phyloP scores from a whole-genome alignment of 805 yeast genomes.

The Kazachstania taianensis region DNA sequence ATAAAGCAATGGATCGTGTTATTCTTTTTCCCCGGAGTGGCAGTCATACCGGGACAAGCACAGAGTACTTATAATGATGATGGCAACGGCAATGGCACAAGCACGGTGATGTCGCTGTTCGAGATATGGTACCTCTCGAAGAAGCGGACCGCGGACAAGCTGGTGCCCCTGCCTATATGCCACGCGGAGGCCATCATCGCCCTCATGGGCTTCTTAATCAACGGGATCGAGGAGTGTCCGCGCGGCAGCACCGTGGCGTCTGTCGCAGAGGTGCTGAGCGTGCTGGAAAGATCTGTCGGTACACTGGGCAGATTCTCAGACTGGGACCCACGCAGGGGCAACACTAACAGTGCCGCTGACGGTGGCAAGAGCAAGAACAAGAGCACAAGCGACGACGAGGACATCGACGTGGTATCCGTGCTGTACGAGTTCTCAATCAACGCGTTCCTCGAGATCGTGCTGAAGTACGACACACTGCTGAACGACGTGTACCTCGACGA shows the following conservation, averaged over 20 bases:
- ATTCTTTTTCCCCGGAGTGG: slow-evolving; percentile 26
- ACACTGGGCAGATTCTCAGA: slow-evolving; percentile 39
- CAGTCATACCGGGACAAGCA: no score
- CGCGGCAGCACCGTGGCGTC: slow-evolving; percentile 42
- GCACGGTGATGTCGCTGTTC: slow-evolving; percentile 12
- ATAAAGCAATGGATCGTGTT: slow-evolving; percentile 7
- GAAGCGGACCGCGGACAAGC: slow-evolving; percentile 45
- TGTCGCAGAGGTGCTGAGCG: slow-evolving; percentile 48
- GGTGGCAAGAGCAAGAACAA: neutral
- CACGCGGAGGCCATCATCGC: slow-evolving; percentile 55
- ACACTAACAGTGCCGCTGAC: neutral
- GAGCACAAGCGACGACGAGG: slow-evolving; percentile 12
- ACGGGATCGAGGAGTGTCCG: slow-evolving; percentile 57
- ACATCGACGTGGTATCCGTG: slow-evolving; percentile 35
- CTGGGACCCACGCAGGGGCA: slow-evolving; percentile 14
- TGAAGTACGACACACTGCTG: slow-evolving; percentile 50
- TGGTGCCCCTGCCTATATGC: slow-evolving; percentile 55
- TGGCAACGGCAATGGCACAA: slow-evolving; percentile 2
- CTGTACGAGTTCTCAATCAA: slow-evolving; percentile 56
- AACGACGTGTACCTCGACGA: slow-evolving; percentile 56
- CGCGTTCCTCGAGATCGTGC: slow-evolving; percentile 54
- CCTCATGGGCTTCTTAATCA: slow-evolving; percentile 38
- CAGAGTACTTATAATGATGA: slow-evolving; percentile 2
- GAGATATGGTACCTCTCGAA: slow-evolving; percentile 25
- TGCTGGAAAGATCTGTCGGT: slow-evolving; percentile 52